These are phyloP conservation scores for Coccinonectria pachysandricola DNA, from an alignment of 2,329 filamentous ascomycete species.

Conservation along the genomic window DNA sequence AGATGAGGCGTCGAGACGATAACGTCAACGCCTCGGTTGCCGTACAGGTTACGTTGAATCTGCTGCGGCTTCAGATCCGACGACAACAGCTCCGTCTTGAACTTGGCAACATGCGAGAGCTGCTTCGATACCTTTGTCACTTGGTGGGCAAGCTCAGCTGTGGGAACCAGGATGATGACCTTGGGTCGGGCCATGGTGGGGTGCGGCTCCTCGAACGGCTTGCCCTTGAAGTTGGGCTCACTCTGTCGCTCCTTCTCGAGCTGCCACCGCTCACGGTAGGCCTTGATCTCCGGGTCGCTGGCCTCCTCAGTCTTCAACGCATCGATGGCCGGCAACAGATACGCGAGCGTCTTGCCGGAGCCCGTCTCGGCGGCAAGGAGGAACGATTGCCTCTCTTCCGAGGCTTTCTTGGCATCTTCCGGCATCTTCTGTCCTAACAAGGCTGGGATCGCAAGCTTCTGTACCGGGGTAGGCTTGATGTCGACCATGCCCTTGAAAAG, in stretches of 20 bases:
- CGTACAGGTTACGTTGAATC: slow-evolving; percentile 79
- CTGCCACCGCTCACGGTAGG: slow-evolving; percentile 44
- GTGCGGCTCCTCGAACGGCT: slow-evolving; percentile 58
- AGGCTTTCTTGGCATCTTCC: slow-evolving; percentile 20
- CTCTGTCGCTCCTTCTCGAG: slow-evolving; percentile 47
- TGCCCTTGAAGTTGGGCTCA: slow-evolving; percentile 44
- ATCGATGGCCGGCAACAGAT: slow-evolving; percentile 75
- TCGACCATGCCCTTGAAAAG: slow-evolving; percentile 66
- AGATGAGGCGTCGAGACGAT: slow-evolving; percentile 84
- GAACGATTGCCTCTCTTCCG: slow-evolving; percentile 42
- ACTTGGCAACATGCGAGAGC: slow-evolving; percentile 78
- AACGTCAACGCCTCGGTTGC: slow-evolving; percentile 70
- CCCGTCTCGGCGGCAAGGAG: slow-evolving; percentile 92
- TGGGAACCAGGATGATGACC: slow-evolving; percentile 80
- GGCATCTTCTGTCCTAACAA: slow-evolving; percentile 49
- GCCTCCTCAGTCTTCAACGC: slow-evolving; percentile 70
- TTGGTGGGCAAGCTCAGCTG: slow-evolving; percentile 83
- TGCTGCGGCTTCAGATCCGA: slow-evolving; percentile 65
- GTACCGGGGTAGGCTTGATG: slow-evolving; percentile 76
- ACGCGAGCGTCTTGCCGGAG: slow-evolving; percentile 92
- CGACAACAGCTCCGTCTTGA: slow-evolving; percentile 73
- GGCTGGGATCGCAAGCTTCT: slow-evolving; percentile 77
- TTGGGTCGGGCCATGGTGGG: slow-evolving; percentile 69
- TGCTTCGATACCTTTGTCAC: slow-evolving; percentile 72
- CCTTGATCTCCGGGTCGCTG: slow-evolving; percentile 45